These are phyloP conservation scores for Phytophthora pseudosyringae DNA, from an alignment of 352 stramenopile genomes.

Conservation along the genomic window DNA sequence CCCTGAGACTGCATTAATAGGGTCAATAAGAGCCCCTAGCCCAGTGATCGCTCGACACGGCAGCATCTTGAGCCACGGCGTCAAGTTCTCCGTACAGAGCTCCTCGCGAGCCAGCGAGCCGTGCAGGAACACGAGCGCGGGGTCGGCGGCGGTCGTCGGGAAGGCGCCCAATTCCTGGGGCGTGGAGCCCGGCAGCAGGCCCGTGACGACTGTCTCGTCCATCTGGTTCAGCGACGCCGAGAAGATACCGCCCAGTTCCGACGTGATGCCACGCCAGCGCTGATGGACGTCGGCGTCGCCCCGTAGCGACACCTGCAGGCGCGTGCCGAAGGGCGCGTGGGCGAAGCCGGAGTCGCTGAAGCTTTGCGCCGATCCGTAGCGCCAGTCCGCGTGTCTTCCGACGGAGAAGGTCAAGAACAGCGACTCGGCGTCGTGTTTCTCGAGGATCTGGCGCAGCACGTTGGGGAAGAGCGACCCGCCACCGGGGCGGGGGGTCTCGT, in stretches of 20 bases:
- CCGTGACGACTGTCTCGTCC: conserved; percentile 55
- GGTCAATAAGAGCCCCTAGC: conserved; percentile 74
- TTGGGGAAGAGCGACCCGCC: conserved; percentile 49
- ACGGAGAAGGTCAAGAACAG: conserved; percentile 74
- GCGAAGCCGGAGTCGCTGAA: conserved; percentile 20
- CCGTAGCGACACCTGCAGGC: conserved; percentile 60
- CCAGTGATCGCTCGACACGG: conserved; percentile 72
- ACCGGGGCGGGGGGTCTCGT: conserved; percentile 12
- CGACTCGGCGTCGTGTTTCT: conserved; percentile 72
- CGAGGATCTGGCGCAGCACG: conserved; percentile 72
- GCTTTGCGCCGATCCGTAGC: conserved; percentile 44
- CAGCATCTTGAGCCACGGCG: conserved; percentile 89
- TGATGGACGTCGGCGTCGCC: conserved; percentile 29
- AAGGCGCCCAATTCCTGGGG: conserved; percentile 22
- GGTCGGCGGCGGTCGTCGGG: conserved; percentile 7
- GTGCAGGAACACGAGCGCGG: conserved; percentile 50
- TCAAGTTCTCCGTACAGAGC: conserved; percentile 90
- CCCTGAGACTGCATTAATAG: conserved; percentile 72
- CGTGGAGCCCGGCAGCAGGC: conserved; percentile 13
- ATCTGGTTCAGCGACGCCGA: conserved; percentile 87
- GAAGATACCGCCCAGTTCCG: conserved; percentile 80
- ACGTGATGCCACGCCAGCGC: conserved; percentile 75
- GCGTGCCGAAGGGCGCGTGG: conserved; percentile 68
- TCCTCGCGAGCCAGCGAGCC: conserved; percentile 81
- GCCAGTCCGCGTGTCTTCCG: conserved; percentile 60